Conservation (phyloP, 2,329 filamentous ascomycete species). For the Coniella lustricola region DNA sequence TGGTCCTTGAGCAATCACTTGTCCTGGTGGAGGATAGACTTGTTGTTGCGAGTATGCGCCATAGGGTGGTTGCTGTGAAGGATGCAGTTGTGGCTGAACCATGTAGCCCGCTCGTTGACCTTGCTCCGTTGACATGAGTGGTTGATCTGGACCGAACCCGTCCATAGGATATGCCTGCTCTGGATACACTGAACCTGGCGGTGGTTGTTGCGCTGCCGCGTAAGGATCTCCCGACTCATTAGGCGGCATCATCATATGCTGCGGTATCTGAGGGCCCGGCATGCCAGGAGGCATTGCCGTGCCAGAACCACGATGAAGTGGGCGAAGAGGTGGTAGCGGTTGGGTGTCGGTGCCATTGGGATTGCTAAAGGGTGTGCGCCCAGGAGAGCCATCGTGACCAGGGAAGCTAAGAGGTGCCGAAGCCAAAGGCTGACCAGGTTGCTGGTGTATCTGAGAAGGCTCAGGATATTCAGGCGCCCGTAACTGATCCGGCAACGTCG, state of each 20-base stretch:
- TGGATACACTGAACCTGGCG: constrained; percentile 4
- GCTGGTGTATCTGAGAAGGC: constrained; percentile 6
- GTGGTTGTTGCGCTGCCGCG: not conserved
- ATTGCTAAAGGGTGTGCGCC: constrained; percentile 15
- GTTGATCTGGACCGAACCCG: constrained; percentile 15
- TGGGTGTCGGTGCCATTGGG: constrained; percentile 9
- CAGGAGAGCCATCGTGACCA: constrained; percentile 9
- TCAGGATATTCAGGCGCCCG: constrained; percentile 8
- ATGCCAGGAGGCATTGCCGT: constrained; percentile 7
- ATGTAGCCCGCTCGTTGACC: constrained; percentile 11
- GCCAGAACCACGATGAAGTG: constrained; percentile 11
- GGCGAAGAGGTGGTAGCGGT: constrained; percentile 9
- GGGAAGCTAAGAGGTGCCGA: not conserved
- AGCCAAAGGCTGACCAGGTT: constrained; percentile 2
- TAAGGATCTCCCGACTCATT: constrained; percentile 4
- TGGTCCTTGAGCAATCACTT: constrained; percentile 1
- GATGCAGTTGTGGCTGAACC: constrained; percentile 11
- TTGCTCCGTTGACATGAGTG: constrained; percentile 14
- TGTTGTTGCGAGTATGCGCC: constrained; percentile 6
- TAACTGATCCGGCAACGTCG: not conserved
- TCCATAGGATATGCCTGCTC: constrained; percentile 11
- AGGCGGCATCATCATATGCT: constrained; percentile 7
- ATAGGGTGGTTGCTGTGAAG: constrained; percentile 9
- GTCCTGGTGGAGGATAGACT: constrained; percentile 3
- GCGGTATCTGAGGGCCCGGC: constrained; percentile 1